A percentile compares a stretch with the other conserved stretches of the same genome.
phyloP scores from a whole-genome alignment of 1,284 basidiomycete species.

The Puccinia hordei region DNA sequence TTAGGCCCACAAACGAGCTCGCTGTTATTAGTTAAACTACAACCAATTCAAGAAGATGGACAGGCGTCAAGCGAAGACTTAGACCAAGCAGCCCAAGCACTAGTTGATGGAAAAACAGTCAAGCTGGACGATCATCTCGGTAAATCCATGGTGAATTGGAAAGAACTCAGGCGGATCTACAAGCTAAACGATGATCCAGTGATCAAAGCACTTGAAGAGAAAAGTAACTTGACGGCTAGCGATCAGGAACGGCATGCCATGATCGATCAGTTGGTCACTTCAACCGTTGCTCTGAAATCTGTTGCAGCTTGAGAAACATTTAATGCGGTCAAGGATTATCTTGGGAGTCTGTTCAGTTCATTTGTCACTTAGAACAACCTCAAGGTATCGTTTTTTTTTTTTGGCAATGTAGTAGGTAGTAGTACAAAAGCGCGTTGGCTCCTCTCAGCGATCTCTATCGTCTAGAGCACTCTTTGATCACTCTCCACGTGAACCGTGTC shows the following conservation, averaged over 20 bases:
- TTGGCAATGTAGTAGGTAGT: background rate
- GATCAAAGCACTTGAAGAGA: constrained; percentile 61
- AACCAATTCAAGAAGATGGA: constrained; percentile 57
- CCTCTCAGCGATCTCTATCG: constrained; percentile 55
- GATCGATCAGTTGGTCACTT: constrained; percentile 69
- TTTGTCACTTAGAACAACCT: constrained; percentile 52
- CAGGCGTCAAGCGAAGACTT: constrained; percentile 66
- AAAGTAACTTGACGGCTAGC: constrained; percentile 51
- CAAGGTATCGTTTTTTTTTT: constrained; percentile 52
- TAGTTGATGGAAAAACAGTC: constrained; percentile 66
- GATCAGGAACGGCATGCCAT: constrained; percentile 63
- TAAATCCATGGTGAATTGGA: constrained; percentile 54
- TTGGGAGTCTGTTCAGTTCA: constrained; percentile 54
- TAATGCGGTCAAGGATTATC: constrained; percentile 56
- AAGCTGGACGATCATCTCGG: constrained; percentile 60
- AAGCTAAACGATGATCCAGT: constrained; percentile 69
- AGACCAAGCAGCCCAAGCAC: constrained; percentile 53
- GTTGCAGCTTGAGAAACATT: constrained; percentile 61
- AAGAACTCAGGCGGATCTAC: constrained; percentile 65
- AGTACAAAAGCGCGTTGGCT: background rate
- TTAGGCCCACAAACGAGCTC: constrained; percentile 70
- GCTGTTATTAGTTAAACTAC: constrained; percentile 74
- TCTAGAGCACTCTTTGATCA: constrained; percentile 58
- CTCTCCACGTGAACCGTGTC: constrained; percentile 55
- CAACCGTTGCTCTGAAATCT: constrained; percentile 77